phyloP scores from a whole-genome alignment of 1,139 yeast genomes.

The Lodderomyces pseudojiufengensis region DNA sequence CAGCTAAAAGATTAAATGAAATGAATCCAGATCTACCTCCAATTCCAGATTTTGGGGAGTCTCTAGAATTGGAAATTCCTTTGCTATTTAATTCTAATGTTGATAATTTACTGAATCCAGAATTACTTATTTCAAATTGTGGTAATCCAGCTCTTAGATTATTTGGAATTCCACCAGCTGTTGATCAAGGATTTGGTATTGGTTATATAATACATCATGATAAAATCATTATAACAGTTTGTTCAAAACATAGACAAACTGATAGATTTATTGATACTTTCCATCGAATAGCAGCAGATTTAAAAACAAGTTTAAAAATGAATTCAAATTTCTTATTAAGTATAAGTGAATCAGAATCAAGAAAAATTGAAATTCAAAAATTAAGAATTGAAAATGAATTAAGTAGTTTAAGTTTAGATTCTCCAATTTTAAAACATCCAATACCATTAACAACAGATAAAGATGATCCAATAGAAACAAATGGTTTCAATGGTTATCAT shows the following conservation, averaged over 20 bases:
- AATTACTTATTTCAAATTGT: conserved; percentile 53
- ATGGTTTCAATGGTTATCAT: not conserved
- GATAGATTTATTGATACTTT: conserved; percentile 62
- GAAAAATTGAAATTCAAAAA: conserved; percentile 34
- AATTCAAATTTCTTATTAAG: conserved; percentile 30
- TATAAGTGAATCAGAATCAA: conserved; percentile 32
- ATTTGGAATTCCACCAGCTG: conserved; percentile 76
- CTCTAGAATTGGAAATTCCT: conserved; percentile 25
- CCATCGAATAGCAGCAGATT: conserved; percentile 54
- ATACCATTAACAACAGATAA: conserved; percentile 26
- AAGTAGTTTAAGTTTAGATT: conserved; percentile 25
- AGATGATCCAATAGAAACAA: conserved; percentile 18
- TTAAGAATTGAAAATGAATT: conserved; percentile 36
- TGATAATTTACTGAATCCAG: conserved; percentile 40
- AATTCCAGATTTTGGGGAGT: conserved; percentile 20
- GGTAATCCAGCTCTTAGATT: conserved; percentile 73
- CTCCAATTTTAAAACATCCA: conserved; percentile 36
- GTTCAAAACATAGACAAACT: conserved; percentile 74
- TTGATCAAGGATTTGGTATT: conserved; percentile 71
- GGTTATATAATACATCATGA: conserved; percentile 73
- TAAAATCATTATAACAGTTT: conserved; percentile 53
- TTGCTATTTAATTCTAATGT: conserved; percentile 58
- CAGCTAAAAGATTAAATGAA: conserved; percentile 39
- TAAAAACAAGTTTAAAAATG: conserved; percentile 43
- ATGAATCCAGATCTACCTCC: conserved; percentile 32